Evolutionary conservation across 2,329 filamentous ascomycete species (phyloP), one percentile per base, ranked within the genome.

Genomic region (Teratosphaeria viscida): DNA sequence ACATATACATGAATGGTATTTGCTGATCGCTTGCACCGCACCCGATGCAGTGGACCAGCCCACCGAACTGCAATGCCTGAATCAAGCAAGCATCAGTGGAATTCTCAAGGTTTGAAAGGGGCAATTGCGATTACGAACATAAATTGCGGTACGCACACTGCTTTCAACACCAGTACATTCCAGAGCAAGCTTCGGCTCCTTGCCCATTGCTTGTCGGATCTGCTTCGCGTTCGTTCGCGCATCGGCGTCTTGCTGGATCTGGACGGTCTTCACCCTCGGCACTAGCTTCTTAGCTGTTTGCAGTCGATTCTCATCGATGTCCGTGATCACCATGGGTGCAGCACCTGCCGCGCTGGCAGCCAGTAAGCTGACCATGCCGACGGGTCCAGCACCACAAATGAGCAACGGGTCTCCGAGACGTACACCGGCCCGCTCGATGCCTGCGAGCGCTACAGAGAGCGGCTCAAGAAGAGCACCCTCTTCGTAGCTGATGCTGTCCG

Each of bases 401-500:
- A 74, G 63, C 5, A 77, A 63, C 10, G 70, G 66, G 56, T 77
- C 68, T 0, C 77, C 78, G 0, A 77, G 66, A 26, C 68, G 66
- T 2, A 80, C 61, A 1, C 69, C 72, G 1, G 73, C 72, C 5
- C 74, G 70, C 23, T 77, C 70, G 7, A 77, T 72, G 0, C 73
- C 72, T 32, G 79, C 77, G 1, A 81, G 72, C 2, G 78, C 78
- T 2, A 80, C 76, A 16, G 73, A 73, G 10, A 80, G 67, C 6
- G 79, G 79, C 68, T 81, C 79, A 10, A 81, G 72, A 5, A 81
- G 69, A 0, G 74, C 74, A 0, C 75, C 77, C 57, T 79, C 77
- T 35, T 75, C 69, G 47, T 76, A 73, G 5, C 66, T 70, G 12
- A 79, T 65, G 1, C 61, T 65, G n/a, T 68, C 68, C 0, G 76